These are phyloP conservation scores for Alisma plantagoaquatica DNA, from an alignment of 106 monocot genomes.

Conservation along the genomic window DNA sequence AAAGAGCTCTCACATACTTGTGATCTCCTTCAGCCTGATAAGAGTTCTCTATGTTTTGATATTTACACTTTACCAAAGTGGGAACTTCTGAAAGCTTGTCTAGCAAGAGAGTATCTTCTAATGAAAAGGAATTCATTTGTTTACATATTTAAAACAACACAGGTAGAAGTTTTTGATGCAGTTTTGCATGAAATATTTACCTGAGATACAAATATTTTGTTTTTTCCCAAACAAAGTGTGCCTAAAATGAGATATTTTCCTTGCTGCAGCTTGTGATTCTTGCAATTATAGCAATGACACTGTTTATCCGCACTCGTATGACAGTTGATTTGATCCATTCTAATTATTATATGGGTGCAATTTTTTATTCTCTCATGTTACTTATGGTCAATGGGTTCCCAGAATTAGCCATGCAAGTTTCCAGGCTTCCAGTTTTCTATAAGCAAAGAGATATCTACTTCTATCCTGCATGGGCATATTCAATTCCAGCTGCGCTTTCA, in stretches of 20 bases:
- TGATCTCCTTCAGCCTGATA: constrained; percentile 32
- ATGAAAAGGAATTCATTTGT: constrained; percentile 81
- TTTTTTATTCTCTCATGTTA: constrained; percentile 41
- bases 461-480: constrained; percentile 88
- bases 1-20: constrained; percentile 33
- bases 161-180: too few species aligned
- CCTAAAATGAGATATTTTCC: too few species aligned
- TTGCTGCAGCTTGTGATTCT: constrained; percentile 33
- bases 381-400: constrained; percentile 56
- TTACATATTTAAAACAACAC: constrained; percentile 55
- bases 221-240: too few species aligned
- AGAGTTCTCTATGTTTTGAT: constrained; percentile 44
- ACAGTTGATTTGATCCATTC: constrained; percentile 41
- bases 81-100: constrained; percentile 66
- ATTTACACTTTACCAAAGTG: constrained; percentile 52
- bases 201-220: too few species aligned
- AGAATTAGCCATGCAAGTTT: constrained; percentile 51
- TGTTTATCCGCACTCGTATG: constrained; percentile 52
- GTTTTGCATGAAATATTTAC: too few species aligned
- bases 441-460: constrained; percentile 78
- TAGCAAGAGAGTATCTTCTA: constrained; percentile 66
- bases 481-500: constrained; percentile 48
- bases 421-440: constrained; percentile 71
- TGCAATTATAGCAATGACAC: constrained; percentile 42
- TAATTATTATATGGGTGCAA: constrained; percentile 51